Evolutionary conservation across 2,329 filamentous ascomycete species (phyloP).

Genomic region (Claviceps sp.): DNA sequence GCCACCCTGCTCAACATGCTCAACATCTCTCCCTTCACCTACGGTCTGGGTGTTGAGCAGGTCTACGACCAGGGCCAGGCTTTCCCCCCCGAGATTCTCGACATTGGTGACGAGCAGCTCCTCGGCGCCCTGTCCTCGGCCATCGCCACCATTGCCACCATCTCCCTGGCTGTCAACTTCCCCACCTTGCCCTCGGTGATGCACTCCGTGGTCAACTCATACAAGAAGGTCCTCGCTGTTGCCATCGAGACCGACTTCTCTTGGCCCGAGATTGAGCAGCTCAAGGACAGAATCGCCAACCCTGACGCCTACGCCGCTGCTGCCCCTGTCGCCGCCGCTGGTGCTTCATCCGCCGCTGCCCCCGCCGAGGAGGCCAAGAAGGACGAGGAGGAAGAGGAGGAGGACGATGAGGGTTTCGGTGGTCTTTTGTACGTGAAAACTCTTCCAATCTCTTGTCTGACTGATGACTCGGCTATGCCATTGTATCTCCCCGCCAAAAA

Average conservation of each 20-base stretch:
- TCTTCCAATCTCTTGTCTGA: background rate
- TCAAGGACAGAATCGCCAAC: conserved; percentile 99
- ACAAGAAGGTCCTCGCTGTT: conserved; percentile 92
- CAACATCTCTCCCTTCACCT: conserved; percentile 99
- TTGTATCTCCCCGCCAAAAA: too few species aligned
- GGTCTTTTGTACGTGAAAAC: conserved; percentile 53
- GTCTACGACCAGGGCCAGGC: conserved; percentile 97
- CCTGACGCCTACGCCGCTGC: conserved; percentile 87
- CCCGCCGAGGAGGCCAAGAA: conserved; percentile 50
- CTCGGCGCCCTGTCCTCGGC: conserved; percentile 69
- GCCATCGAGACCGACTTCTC: conserved; percentile 82
- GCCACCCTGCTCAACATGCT: conserved; percentile 98
- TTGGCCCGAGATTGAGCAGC: conserved; percentile 91
- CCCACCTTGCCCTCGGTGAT: conserved; percentile 92
- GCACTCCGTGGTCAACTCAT: conserved; percentile 91
- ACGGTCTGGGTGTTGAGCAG: conserved; percentile 92
- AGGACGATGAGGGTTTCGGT: conserved; percentile 59
- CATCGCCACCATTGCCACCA: conserved; percentile 73
- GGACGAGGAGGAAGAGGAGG: conserved; percentile 57
- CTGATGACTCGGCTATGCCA: background rate
- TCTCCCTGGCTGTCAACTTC: conserved; percentile 90
- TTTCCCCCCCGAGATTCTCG: conserved; percentile 74
- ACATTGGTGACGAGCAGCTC: conserved; percentile 91
- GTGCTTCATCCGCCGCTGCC: conserved; percentile 28
- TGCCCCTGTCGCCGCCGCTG: conserved; percentile 51